Evolutionary conservation across 768 basidiomycete species (phyloP), one percentile per base, ranked within the genome.

Genomic region (Agrocybe pediades): DNA sequence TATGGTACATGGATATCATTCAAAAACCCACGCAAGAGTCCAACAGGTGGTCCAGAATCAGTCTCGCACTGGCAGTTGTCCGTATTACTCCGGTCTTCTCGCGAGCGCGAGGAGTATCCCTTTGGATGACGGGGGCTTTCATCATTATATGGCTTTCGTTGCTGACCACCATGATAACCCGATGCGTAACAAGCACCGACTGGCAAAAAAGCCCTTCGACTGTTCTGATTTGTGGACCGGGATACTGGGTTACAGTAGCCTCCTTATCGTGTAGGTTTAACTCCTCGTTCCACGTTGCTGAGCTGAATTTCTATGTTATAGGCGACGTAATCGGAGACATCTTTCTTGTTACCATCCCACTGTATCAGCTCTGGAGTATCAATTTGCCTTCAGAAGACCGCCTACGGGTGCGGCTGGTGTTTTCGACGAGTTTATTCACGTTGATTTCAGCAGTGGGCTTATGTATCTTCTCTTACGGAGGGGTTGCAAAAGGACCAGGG

Each of bases 41-140:
- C n/a, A n/a, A 13, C 23, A 56, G 55, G 55, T 56, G 55, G 55
- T 50, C 55, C 19, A 21, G 55, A 45, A 50, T 56, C 19, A 51
- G 49, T 36, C 42, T 56, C 1, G 42, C 49, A 7, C 36, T 56
- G 13, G 42, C 55, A 11, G 39, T 51, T 3, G 29, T 51, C 21
- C 42, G 55, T 27, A 51, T 56, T 5, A 51, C 45, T 6, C 55
- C 55, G 2, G 8, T 33, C 5, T 50, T 43, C 27, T 25, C 45
- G 11, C 51, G 40, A 30, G 7, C 11, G 17, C 33, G 55, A 7
- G 9, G 36, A 9, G 8, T 46, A 15, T 49, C 49, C 1, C 9
- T 49, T 16, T 6, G 9, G 5, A 45, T 56, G 44, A 49, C 50
- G 6, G 17, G 27, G 16, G 17, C 40, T 9, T 54, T 54, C 23